phyloP scores from a whole-genome alignment of 2,329 filamentous ascomycete species.

The Onygenales sp. region DNA sequence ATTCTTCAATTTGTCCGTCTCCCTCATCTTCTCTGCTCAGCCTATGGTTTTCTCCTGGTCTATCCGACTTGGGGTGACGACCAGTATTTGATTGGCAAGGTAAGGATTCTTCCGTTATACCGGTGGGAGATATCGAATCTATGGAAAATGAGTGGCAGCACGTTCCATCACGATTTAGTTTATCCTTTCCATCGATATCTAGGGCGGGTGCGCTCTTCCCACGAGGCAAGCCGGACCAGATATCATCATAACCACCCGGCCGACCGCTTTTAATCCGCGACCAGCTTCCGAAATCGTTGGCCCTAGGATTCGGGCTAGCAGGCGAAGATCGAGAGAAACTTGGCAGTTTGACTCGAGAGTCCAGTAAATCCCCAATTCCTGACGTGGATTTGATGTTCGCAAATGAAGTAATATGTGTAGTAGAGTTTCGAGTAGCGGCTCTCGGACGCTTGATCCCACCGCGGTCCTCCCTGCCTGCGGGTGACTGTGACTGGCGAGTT shows the following conservation, averaged over 20 bases:
- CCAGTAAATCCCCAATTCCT: slow-evolving; percentile 18
- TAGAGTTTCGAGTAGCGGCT: slow-evolving; percentile 1
- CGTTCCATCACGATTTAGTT: not conserved
- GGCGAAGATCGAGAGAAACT: slow-evolving; percentile 13
- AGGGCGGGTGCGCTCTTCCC: slow-evolving; percentile 1
- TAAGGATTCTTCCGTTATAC: not conserved
- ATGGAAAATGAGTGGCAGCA: not conserved
- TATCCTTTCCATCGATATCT: not conserved
- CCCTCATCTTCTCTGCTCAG: not conserved
- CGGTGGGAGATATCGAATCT: not conserved
- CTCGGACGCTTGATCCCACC: slow-evolving; percentile 1
- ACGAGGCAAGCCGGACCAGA: slow-evolving; percentile 12
- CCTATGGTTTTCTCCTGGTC: not conserved
- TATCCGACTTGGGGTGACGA: not conserved
- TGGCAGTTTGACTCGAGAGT: slow-evolving; percentile 21
- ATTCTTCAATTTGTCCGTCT: not conserved
- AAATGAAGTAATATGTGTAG: not conserved
- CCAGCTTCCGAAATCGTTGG: slow-evolving; percentile 26
- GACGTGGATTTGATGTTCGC: not conserved
- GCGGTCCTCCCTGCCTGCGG: not conserved
- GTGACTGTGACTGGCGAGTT: not conserved
- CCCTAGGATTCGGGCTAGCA: slow-evolving; percentile 6
- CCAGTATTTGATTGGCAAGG: not conserved
- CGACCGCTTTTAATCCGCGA: slow-evolving; percentile 32
- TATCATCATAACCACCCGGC: slow-evolving; percentile 11